Evolutionary conservation across 345 rosid species (phyloP), one percentile per base, ranked within the genome.

Genomic region (Salix caprea): DNA sequence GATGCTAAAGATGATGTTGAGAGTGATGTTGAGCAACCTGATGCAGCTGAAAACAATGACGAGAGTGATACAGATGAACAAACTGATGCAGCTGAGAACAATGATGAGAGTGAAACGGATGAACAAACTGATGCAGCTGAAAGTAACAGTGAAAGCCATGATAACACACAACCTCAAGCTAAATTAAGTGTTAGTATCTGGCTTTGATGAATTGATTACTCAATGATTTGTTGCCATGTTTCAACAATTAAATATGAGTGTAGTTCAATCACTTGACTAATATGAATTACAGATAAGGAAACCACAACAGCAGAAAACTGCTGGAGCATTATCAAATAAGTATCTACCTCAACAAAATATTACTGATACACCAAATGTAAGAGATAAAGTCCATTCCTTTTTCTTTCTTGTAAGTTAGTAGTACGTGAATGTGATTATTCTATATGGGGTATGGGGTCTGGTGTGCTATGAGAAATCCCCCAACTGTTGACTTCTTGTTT

Each of bases 331-430:
- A 39, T 76, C 85, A 28, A 77, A 84, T 81, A 76, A 75, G 42
- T 79, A 79, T 83, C 71, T 13, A 54, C 36, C 12, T 56, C 85
- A 79, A 54, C 71, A 76, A 44, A 78, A 76, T 58, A 52, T 77
- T 30, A 52, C 69, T 62, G 87, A 89, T 75, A 78, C 82, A 9
- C 61, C 68, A 30, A 80, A 75, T 61, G 93, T 87, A 88, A 86
- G 85, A 26, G 75, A 75, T 58, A 19, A 15, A 61, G 24, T 46
- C 42, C 65, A 65, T 46, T 46, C 28, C 9, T 44, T 50, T 40
- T 36, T 61, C 42, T 56, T 54, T 68, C 42, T 37, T 24, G 28
- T 12, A 24, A 62, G 67, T 39, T 68, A 42, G 28, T 79, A 21
- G 58, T 74, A 65, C 40, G 30, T 60, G 54, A 74, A 69, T 39